These are phyloP conservation scores for Salvia miltiorrhiza DNA, from an alignment of 257 asterid species.

Conservation along the genomic window DNA sequence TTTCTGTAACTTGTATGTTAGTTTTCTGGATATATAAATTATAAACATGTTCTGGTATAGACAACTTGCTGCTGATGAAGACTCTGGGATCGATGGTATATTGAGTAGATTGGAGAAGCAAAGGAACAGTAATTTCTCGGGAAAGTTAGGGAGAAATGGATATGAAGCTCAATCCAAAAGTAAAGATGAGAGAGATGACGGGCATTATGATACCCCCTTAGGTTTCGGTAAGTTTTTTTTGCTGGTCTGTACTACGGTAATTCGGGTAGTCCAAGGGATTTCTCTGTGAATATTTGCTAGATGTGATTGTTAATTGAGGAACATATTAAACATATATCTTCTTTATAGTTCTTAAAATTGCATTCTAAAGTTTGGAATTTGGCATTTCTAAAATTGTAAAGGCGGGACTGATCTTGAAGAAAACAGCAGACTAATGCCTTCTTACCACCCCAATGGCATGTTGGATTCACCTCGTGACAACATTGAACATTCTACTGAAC, in stretches of 20 bases:
- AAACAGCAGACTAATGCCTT: conserved; percentile 25
- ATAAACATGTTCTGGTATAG: conserved; percentile 35
- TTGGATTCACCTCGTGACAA: conserved; percentile 28
- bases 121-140: conserved; percentile 49
- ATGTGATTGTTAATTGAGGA: neutral
- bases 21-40: neutral
- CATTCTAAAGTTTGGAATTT: conserved; percentile 29
- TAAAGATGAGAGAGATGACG: conserved; percentile 25
- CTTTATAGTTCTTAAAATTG: conserved; percentile 9
- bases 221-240: conserved; percentile 29
- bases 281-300: neutral
- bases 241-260: neutral
- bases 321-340: conserved; percentile 9
- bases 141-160: conserved; percentile 36
- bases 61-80: conserved; percentile 45
- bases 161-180: conserved; percentile 32
- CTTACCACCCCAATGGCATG: conserved; percentile 24
- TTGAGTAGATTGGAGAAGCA: conserved; percentile 76
- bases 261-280: neutral
- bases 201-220: conserved; percentile 28
- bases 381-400: conserved; percentile 39
- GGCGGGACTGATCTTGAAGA: conserved; percentile 44
- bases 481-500: conserved; percentile 36
- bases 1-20: neutral
- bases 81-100: conserved; percentile 67